Evolutionary conservation across 192 early-diverging fungal species (phyloP), one percentile per base, ranked within the genome.

Genomic region (Mortierella hygrophila): DNA sequence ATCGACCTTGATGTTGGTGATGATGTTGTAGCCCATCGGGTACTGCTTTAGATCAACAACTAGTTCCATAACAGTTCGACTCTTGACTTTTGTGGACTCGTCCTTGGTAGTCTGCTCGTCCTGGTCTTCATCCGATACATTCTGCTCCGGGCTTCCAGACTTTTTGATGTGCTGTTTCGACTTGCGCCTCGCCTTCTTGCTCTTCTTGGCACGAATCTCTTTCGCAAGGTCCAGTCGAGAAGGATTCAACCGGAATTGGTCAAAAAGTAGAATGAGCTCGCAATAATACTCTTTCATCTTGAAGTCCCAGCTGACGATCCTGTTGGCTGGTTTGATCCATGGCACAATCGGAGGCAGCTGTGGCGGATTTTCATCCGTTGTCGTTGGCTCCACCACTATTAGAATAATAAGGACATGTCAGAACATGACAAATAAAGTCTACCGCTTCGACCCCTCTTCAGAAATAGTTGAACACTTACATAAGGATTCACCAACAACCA

Each of bases 11-110:
- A 86, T 86, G 52, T 68, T 86, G 35, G 80, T 82, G 41, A 82
- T 80, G 47, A 89, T 83, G 23, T 89, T 85, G 68, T 89, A 89
- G 4, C 88, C 88, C 46, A 76, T 63, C 0, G 84, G 88, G 65
- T 87, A 89, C 40, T 82, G 84, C 70, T 87, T 80, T 29, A 89
- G 68, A 72, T 89, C 88, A 0, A 89, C 63, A 4, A 89, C 55
- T 20, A 86, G 20, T 29, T 89, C 77, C 60, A 83, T 6, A 18
- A 89, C 75, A 9, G 84, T 86, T 15, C 74, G 82, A 32, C 72
- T 76, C 76, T 63, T 71, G 6, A 68, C 29, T 49, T 32, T 78
- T 75, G 38, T 46, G 8, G 26, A 26, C 15, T n/a, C 40, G 18
- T 47, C 68, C 26, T 72, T 82, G 3, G 35, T 74, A n/a, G 46